Evolutionary conservation across 2,329 filamentous ascomycete species (phyloP), one percentile per base, ranked within the genome.

Genomic region (Penicillium sp.): DNA sequence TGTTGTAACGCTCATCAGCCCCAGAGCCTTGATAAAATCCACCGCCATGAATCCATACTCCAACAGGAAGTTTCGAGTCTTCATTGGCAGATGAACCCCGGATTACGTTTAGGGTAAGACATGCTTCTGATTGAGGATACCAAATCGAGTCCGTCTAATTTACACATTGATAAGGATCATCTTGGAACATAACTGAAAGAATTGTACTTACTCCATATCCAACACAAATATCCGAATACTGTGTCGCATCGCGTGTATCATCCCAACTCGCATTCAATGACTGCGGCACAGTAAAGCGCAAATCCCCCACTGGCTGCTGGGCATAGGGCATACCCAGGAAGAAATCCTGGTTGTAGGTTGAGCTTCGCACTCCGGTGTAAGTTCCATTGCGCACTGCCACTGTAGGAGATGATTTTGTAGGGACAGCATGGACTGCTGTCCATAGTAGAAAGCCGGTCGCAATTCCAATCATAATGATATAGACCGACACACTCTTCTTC

Each of bases 31-130:
- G 72, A 50, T 75, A 79, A 5, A 84, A 77, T 2, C 81, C 82
- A 33, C 83, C 84, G 13, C 82, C 78, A 61, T 86, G 83, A 27
- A 88, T 83, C 85, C 85, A 89, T 1, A 85, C 76, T 11, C 77
- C 78, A 7, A 87, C 81, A 0, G 84, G 85, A 2, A 88, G 75
- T 11, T 71, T 76, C 2, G 70, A 68, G 8, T 66, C 63, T 33
- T 70, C 60, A 9, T 74, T 68, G 5, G 78, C 72, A 25, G 65
- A 63, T 58, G 72, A 66, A 6, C 80, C 79, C 4, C 85, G 79
- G 27, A 88, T 74, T 8, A 88, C 78, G 62, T 87, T 88, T 59
- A 88, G 72, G 44, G 83, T 85, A 4, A 88, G 75, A 59, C 86
- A 88, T 64, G 87, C 82, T 64, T 87, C 85, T 4, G 66, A 70